Percentiles rank a stretch among this genome's conserved stretches.
Evolutionary conservation across 2,329 filamentous ascomycete genomes (phyloP).

Genomic region (Grosmannia huntii): DNA sequence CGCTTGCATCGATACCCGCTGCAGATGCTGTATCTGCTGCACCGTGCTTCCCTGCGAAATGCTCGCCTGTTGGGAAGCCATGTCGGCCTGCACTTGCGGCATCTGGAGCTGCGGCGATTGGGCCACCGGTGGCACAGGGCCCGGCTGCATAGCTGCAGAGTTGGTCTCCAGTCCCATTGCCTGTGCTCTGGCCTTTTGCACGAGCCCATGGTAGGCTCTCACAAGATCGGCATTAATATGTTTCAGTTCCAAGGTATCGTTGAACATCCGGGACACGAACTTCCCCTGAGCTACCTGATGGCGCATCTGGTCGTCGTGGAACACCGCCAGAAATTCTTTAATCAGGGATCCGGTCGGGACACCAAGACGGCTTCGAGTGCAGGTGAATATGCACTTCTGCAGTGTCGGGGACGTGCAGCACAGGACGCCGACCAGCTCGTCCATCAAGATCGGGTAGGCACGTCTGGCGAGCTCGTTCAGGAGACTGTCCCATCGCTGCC

Average conservation of each 20-base stretch:
- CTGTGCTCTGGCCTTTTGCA: neutral
- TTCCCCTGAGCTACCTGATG: neutral
- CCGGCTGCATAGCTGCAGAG: neutral
- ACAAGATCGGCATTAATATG: neutral
- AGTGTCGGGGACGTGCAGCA: conserved; percentile 17
- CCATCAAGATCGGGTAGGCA: conserved; percentile 19
- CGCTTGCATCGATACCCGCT: neutral
- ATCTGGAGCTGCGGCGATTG: neutral
- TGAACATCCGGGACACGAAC: neutral
- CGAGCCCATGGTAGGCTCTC: neutral
- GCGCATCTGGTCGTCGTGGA: conserved; percentile 13
- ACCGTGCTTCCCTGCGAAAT: neutral
- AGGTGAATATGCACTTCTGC: conserved; percentile 19
- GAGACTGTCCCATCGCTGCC: conserved; percentile 25
- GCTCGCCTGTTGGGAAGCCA: neutral
- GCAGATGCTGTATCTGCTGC: conserved; percentile 1
- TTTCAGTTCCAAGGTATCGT: neutral
- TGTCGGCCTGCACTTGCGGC: neutral
- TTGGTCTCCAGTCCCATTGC: neutral
- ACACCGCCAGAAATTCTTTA: conserved; percentile 12
- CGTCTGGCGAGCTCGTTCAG: conserved; percentile 11
- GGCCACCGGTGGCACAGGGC: no score
- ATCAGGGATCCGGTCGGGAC: conserved; percentile 12
- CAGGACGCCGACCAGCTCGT: conserved; percentile 20
- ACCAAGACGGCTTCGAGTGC: conserved; percentile 15